Conservation (phyloP, 225 moss, liverwort and hornwort species). For the Sphagnum contortum region DNA sequence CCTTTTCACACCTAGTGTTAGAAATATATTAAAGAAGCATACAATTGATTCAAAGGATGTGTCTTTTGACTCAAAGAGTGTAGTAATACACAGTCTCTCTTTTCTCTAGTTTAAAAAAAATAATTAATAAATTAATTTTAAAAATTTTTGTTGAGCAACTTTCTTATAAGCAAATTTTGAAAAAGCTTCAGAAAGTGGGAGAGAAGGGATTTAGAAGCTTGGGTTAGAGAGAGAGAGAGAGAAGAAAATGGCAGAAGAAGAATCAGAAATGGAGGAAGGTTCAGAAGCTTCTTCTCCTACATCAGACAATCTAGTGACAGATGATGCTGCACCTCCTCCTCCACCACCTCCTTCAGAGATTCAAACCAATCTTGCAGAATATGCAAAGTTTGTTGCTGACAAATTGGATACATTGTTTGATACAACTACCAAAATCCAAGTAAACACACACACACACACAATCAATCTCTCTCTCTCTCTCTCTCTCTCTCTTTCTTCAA, state of each 20-base stretch:
- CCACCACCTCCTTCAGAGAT: slow-evolving; percentile 15
- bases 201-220: too few relatives aligned
- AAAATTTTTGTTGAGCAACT: too few relatives aligned
- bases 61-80: too few relatives aligned
- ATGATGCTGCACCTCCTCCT: background rate
- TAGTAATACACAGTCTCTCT: too few relatives aligned
- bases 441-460: background rate
- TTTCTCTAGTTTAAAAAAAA: too few relatives aligned
- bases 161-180: too few relatives aligned
- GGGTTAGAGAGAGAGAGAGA: too few relatives aligned
- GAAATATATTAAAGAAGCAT: too few relatives aligned
- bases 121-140: too few relatives aligned
- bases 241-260: slow-evolving; percentile 1
- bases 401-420: slow-evolving; percentile 28
- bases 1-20: too few relatives aligned
- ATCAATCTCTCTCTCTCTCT: background rate
- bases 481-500: background rate
- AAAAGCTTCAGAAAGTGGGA: too few relatives aligned
- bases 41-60: too few relatives aligned
- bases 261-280: slow-evolving; percentile 15
- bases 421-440: slow-evolving; percentile 23
- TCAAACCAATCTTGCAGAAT: slow-evolving; percentile 18
- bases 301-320: background rate
- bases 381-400: slow-evolving; percentile 30
- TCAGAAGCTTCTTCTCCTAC: slow-evolving; percentile 3